Evolutionary conservation across 1,284 basidiomycete genomes (phyloP).

Genomic region (Cryptococcus depauperatus): DNA sequence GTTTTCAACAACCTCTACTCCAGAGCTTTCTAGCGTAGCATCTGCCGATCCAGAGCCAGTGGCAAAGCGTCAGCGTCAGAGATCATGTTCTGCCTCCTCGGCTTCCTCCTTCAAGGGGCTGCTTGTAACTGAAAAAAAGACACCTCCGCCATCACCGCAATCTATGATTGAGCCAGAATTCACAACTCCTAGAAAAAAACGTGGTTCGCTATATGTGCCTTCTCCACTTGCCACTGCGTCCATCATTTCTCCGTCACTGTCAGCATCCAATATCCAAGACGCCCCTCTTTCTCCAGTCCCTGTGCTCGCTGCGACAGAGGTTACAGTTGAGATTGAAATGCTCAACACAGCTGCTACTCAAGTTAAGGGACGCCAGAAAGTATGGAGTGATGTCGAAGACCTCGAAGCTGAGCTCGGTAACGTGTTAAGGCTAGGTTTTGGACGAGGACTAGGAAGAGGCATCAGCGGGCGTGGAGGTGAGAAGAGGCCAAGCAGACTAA

Average conservation of each 20-base stretch:
- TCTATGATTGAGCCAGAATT: too few species aligned
- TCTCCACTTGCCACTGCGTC: neutral
- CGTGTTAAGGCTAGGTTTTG: neutral
- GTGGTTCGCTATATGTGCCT: neutral
- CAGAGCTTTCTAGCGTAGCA: neutral
- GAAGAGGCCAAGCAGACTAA: neutral
- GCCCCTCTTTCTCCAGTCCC: neutral
- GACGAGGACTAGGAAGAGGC: neutral
- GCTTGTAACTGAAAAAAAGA: neutral
- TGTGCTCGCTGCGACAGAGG: too few species aligned
- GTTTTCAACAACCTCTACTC: neutral
- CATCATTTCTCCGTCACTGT: neutral
- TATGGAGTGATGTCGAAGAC: slow-evolving; percentile 2
- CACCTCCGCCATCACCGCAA: neutral
- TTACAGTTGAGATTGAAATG: neutral
- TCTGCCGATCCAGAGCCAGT: neutral
- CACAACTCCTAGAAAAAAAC: too few species aligned
- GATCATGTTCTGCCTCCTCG: neutral
- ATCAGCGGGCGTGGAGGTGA: neutral
- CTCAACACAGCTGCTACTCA: neutral
- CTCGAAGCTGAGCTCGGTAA: slow-evolving; percentile 1
- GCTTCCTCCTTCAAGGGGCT: neutral
- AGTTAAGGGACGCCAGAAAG: neutral
- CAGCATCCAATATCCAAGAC: neutral
- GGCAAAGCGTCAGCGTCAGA: neutral